Conservation (phyloP, 2,329 filamentous ascomycete species). For the Dothideomycetidae sp. region DNA sequence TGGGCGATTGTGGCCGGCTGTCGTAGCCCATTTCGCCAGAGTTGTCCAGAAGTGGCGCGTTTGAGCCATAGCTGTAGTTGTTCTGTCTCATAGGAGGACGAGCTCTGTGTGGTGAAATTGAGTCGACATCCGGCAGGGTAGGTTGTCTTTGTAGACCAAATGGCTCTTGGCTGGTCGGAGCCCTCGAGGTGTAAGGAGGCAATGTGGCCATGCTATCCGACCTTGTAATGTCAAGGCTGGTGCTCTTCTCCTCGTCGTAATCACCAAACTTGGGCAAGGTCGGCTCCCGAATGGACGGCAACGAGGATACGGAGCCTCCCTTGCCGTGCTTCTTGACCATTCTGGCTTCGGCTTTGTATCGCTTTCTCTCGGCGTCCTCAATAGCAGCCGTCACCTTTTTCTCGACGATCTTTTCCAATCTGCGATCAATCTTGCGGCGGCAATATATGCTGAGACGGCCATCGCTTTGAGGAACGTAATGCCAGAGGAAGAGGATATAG, state of each 20-base stretch:
- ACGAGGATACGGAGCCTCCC: constrained; percentile 16
- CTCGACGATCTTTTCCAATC: constrained; percentile 71
- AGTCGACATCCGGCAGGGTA: constrained; percentile 28
- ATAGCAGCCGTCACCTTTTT: constrained; percentile 80
- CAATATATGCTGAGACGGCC: constrained; percentile 76
- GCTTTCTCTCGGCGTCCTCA: constrained; percentile 52
- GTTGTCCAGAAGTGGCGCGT: constrained; percentile 46
- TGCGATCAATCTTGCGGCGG: constrained; percentile 75
- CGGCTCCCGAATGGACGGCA: constrained; percentile 40
- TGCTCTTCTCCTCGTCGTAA: constrained; percentile 32
- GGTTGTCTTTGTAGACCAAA: constrained; percentile 22
- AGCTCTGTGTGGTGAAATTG: not conserved
- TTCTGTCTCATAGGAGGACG: constrained; percentile 12
- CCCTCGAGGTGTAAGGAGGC: constrained; percentile 37
- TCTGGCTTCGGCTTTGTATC: constrained; percentile 38
- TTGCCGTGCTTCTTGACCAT: constrained; percentile 43
- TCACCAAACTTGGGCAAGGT: constrained; percentile 50
- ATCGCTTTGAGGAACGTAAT: constrained; percentile 73
- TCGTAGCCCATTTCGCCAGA: constrained; percentile 45
- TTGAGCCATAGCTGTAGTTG: constrained; percentile 46
- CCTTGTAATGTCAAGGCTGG: constrained; percentile 22
- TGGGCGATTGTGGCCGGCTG: constrained; percentile 3
- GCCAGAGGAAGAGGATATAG: constrained; percentile 81
- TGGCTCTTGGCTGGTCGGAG: constrained; percentile 35
- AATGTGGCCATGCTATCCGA: constrained; percentile 28